phyloP scores from a whole-genome alignment of 164 flowering plant species.

The Pachysandra terminalis region DNA sequence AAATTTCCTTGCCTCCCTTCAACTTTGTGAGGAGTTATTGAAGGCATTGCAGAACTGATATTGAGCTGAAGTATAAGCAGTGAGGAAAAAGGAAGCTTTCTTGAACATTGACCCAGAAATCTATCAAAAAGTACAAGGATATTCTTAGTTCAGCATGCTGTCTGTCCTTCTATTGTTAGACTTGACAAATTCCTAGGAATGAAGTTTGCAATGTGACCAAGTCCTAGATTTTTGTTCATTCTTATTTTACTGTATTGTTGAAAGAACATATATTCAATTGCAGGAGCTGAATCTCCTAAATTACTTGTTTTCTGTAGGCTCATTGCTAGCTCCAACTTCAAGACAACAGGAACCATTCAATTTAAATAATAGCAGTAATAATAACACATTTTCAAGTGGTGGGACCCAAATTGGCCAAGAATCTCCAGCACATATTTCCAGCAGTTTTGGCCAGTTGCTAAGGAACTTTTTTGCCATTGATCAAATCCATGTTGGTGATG shows the following conservation, averaged over 20 bases:
- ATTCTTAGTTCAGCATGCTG: neutral
- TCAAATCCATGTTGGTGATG: conserved; percentile 19
- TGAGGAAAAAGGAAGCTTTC: too few species aligned
- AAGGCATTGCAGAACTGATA: too few species aligned
- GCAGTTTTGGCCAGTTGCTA: conserved; percentile 35
- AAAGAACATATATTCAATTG: neutral
- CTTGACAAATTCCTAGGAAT: neutral
- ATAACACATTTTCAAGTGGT: conserved; percentile 22
- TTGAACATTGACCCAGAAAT: neutral
- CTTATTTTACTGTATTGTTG: neutral
- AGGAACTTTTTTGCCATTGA: conserved; percentile 31
- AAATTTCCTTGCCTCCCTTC: neutral
- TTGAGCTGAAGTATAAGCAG: too few species aligned
- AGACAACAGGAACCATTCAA: conserved; percentile 19
- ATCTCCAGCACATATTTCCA: conserved; percentile 17
- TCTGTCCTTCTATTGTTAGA: neutral
- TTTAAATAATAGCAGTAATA: conserved; percentile 15
- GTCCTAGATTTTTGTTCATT: neutral
- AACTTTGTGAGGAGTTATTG: too few species aligned
- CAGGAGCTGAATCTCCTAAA: neutral
- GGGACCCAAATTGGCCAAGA: conserved; percentile 21
- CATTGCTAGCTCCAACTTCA: conserved; percentile 15
- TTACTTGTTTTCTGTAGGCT: conserved; percentile 19
- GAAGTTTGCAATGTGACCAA: neutral
- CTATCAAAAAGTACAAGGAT: too few species aligned